phyloP scores from a whole-genome alignment of 495 filamentous ascomycete species.

The Xylaria telfairii region DNA sequence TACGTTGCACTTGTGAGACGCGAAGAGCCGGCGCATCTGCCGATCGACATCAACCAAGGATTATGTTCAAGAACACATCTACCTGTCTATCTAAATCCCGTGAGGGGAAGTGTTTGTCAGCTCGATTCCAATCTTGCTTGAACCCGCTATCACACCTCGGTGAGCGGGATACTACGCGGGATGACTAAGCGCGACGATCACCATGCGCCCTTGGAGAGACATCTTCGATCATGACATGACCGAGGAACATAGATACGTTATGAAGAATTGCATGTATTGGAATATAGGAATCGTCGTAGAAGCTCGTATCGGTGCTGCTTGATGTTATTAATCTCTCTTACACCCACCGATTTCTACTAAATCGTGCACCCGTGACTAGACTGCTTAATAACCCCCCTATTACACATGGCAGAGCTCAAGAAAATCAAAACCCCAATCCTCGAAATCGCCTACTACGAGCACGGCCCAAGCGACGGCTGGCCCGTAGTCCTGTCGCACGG shows the following conservation, averaged over 20 bases:
- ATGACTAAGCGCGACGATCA: slow-evolving; percentile 15
- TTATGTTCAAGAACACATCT: too few species aligned
- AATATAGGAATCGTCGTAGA: neutral
- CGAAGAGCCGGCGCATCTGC: too few species aligned
- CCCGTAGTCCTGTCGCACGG: slow-evolving; percentile 33
- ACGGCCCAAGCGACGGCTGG: neutral
- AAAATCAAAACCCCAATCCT: slow-evolving; percentile 16
- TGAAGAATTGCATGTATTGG: too few species aligned
- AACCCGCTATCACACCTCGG: neutral
- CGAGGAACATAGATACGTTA: neutral
- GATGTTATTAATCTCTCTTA: neutral
- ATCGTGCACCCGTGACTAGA: neutral
- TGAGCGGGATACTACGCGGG: neutral
- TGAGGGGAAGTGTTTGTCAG: neutral
- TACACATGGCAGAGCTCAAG: slow-evolving; percentile 19
- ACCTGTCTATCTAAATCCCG: too few species aligned
- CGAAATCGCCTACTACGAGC: slow-evolving; percentile 26
- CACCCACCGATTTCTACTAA: neutral
- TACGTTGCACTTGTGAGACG: too few species aligned
- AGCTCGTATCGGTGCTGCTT: too few species aligned
- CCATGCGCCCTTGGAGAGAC: slow-evolving; percentile 18
- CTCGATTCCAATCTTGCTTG: neutral
- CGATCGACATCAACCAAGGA: too few species aligned
- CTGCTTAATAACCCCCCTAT: too few species aligned
- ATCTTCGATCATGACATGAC: neutral